A percentile compares a stretch with the other conserved stretches of the same genome.
Conservation (phyloP, 495 filamentous ascomycete species). For the Penicillium coffeae region DNA sequence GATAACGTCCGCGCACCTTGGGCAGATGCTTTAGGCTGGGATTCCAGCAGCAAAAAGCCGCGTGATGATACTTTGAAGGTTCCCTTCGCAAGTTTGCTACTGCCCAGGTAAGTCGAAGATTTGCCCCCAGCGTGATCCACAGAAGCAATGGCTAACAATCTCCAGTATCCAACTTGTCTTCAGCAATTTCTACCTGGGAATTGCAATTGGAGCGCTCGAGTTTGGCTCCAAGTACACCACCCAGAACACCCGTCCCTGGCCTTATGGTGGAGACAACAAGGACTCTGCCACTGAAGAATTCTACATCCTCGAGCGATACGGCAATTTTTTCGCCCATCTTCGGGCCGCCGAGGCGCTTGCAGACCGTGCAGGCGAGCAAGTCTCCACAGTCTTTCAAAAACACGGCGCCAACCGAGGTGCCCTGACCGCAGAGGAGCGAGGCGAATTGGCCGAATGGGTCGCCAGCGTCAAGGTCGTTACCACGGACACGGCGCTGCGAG, state of each 20-base stretch:
- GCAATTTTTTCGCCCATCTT: constrained; percentile 56
- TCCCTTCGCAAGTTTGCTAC: constrained; percentile 48
- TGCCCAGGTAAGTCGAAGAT: constrained; percentile 54
- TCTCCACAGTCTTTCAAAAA: constrained; percentile 38
- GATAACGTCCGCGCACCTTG: constrained; percentile 51
- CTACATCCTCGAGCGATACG: constrained; percentile 59
- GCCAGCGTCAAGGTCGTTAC: constrained; percentile 57
- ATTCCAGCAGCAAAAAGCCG: constrained; percentile 39
- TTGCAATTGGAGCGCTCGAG: constrained; percentile 50
- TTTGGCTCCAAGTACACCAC: constrained; percentile 49
- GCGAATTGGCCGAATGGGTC: constrained; percentile 57
- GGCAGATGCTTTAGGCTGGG: constrained; percentile 58
- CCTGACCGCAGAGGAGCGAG: constrained; percentile 44
- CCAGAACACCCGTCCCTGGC: constrained; percentile 53
- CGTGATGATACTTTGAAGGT: constrained; percentile 41
- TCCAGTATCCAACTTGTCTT: constrained; percentile 45
- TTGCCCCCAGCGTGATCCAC: background rate
- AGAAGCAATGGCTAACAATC: background rate
- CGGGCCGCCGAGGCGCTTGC: constrained; percentile 52
- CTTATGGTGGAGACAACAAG: constrained; percentile 55
- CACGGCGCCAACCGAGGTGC: constrained; percentile 29
- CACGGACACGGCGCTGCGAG: constrained; percentile 52
- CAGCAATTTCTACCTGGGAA: constrained; percentile 60
- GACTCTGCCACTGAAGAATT: constrained; percentile 53
- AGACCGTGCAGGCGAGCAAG: constrained; percentile 45